Evolutionary conservation across 1,284 basidiomycete genomes (phyloP).

Genomic region (Ceratobasidium sp.): DNA sequence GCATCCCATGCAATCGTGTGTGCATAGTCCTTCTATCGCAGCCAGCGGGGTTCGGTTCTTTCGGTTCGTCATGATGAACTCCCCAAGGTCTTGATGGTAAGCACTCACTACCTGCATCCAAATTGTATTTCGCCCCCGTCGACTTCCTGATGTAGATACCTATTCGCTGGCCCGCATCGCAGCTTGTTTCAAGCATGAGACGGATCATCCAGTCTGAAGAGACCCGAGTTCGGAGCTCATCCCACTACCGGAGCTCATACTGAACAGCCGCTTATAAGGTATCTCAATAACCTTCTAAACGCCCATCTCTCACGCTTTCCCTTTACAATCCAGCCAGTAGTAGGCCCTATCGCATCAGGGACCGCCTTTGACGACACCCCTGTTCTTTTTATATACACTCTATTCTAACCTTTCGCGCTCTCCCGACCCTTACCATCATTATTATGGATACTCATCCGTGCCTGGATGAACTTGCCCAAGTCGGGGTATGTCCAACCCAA

Average conservation of each 20-base stretch:
- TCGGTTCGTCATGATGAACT: too few species aligned
- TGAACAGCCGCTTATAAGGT: neutral
- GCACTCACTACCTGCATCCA: neutral
- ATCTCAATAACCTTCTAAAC: neutral
- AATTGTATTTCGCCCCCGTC: neutral
- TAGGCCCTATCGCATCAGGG: too few species aligned
- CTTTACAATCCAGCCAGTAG: neutral
- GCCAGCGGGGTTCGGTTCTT: too few species aligned
- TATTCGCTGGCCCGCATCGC: neutral
- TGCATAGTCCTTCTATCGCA: too few species aligned
- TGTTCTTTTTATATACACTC: constrained; percentile 1
- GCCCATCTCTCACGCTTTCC: constrained; percentile 2
- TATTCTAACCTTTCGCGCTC: neutral
- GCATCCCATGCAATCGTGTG: too few species aligned
- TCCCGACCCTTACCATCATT: neutral
- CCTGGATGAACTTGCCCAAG: constrained; percentile 17
- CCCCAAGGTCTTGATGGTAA: too few species aligned
- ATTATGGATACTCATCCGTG: constrained; percentile 23
- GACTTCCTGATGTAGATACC: too few species aligned
- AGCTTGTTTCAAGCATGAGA: neutral
- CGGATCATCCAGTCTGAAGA: constrained; percentile 1
- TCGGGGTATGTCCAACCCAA: constrained; percentile 4
- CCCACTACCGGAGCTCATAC: constrained; percentile 9
- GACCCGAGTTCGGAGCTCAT: constrained; percentile 13
- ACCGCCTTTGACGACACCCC: neutral